Base-by-base conservation (phyloP, 2,329 filamentous ascomycete species). In the Pyricularia grisea region DNA sequence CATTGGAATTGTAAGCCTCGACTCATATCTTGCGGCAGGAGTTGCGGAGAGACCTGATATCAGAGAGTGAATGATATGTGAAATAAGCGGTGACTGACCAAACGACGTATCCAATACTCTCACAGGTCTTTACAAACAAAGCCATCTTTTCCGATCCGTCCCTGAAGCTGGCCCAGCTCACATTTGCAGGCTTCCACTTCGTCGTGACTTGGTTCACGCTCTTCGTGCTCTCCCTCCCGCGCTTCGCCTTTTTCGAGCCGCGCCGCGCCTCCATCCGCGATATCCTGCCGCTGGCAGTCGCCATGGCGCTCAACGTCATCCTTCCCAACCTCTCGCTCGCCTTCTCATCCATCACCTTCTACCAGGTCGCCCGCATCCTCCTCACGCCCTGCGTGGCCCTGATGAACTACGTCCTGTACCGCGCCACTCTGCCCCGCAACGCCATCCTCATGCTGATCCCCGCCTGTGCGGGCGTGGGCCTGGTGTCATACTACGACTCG, bases 401-500 rank as follows among this genome's bases (percentile, higher is more conserved):
- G 20, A 86, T 91, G 81, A 90, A 91, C 77, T 89, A 81, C 73
- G 75, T 88, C 27, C 79, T 91, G 36, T 89, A 90, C 78, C 78
- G 81, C 71, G 80, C 84, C 30, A 84, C 80, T 0, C 81, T 91
- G 12, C 87, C 88, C 7, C 76, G 76, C 63, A 78, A 79, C 68
- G 88, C 88, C 23, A 77, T 85, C 1, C 67, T 84, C 42, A 83
- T 88, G 7, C 80, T 91, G 63, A 72, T 87, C 30, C 88, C 88
- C 0, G 87, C 88, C 55, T 91, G 88, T 73, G 50, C 84, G 0
- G 89, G 89, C 55, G 88, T 91, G 5, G 88, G 83, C 42, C 83
- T 90, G 74, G 87, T 90, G 23, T 89, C 87, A 10, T 91, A 90
- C 77, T 90, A 88, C 76, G 88, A 91, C 77, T 88, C 88, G n/a